Evolutionary conservation across 2,329 filamentous ascomycete genomes (phyloP).

Genomic region (Botryosphaeria agaves): DNA sequence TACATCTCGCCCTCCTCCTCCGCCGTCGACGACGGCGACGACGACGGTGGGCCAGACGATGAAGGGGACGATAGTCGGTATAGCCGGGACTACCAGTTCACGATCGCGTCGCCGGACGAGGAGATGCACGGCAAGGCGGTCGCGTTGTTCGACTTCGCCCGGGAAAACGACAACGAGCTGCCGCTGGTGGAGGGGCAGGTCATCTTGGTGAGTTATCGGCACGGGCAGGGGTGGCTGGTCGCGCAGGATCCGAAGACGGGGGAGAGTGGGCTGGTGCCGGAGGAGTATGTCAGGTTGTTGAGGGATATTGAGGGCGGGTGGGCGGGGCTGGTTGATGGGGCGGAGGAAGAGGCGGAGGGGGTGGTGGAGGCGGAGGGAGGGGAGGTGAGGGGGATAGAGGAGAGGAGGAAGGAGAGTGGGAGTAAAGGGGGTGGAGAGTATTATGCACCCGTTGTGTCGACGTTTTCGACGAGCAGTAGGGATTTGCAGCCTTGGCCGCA

Average conservation of each 20-base stretch:
- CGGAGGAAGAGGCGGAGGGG: not conserved
- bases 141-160: slow-evolving; percentile 83
- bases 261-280: slow-evolving; percentile 86
- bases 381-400: not conserved
- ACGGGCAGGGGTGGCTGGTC: slow-evolving; percentile 94
- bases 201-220: slow-evolving; percentile 88
- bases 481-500: not conserved
- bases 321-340: slow-evolving; percentile 5
- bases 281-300: slow-evolving; percentile 86
- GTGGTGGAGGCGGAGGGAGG: slow-evolving; percentile 51
- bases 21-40: slow-evolving; percentile 2
- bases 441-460: slow-evolving; percentile 1
- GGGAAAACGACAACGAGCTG: slow-evolving; percentile 93
- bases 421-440: not conserved
- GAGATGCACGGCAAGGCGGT: slow-evolving; percentile 96
- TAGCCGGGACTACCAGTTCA: slow-evolving; percentile 85
- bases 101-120: slow-evolving; percentile 86
- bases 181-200: slow-evolving; percentile 87
- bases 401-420: not conserved
- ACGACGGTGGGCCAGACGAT: slow-evolving; percentile 16
- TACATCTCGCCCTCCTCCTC: not conserved
- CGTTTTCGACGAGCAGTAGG: not conserved
- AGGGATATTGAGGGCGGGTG: slow-evolving; percentile 86
- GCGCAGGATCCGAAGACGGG: slow-evolving; percentile 88
- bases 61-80: slow-evolving; percentile 71